Conservation (phyloP, 106 monocot species). For the Dactylorhiza incarnata region DNA sequence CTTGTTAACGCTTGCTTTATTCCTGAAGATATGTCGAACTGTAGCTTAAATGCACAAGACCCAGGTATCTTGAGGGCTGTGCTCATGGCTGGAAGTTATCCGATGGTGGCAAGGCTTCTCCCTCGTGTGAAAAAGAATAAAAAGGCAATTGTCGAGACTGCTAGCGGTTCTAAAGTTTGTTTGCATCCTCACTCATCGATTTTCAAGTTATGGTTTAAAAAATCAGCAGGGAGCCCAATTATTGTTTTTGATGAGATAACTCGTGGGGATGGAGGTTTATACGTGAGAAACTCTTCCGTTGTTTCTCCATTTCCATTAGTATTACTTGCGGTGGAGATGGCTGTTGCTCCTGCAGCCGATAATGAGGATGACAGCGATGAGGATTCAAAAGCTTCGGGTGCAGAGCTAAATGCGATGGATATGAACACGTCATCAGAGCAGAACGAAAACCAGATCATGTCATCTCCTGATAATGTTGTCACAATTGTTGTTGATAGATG, state of each 20-base stretch:
- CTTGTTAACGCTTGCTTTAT: constrained; percentile 66
- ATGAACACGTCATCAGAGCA: constrained; percentile 16
- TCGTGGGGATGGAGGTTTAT: constrained; percentile 71
- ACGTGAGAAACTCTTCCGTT: constrained; percentile 61
- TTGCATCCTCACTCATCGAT: constrained; percentile 81
- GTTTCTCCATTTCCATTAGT: constrained; percentile 70
- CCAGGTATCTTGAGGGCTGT: constrained; percentile 81
- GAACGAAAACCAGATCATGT: constrained; percentile 59
- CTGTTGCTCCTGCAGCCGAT: constrained; percentile 63
- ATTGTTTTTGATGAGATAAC: constrained; percentile 93
- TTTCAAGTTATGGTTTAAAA: constrained; percentile 48
- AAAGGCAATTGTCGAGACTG: constrained; percentile 62
- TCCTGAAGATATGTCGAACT: constrained; percentile 45
- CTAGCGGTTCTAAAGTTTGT: constrained; percentile 67
- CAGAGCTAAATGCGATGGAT: constrained; percentile 48
- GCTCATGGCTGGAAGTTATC: constrained; percentile 70
- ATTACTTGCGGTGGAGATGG: constrained; percentile 69
- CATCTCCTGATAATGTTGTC: constrained; percentile 78
- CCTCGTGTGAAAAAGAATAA: constrained; percentile 35
- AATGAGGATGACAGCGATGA: constrained; percentile 39
- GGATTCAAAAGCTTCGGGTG: constrained; percentile 30
- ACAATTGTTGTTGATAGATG: constrained; percentile 78
- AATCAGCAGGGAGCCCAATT: constrained; percentile 30
- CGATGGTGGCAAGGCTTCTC: constrained; percentile 83
- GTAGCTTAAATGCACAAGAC: constrained; percentile 78